Conservation (phyloP, 768 basidiomycete species). For the Hygrocybe punicea region DNA sequence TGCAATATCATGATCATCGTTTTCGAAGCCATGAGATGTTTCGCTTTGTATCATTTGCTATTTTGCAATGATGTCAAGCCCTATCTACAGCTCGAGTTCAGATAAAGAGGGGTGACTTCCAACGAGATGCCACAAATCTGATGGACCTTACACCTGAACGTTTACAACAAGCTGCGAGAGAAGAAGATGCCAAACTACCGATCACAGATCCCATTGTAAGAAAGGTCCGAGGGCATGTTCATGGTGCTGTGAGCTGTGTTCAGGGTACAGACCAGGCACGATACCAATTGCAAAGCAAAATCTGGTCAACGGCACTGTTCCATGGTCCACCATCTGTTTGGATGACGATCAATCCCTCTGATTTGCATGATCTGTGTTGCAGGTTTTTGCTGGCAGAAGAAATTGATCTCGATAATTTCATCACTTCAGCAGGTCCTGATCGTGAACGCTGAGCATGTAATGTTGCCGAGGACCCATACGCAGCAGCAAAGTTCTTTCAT, state of each 20-base stretch:
- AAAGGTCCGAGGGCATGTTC: too few species aligned
- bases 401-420: conserved; percentile 43
- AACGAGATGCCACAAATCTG: conserved; percentile 18
- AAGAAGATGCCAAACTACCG: conserved; percentile 25
- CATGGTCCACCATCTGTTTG: conserved; percentile 37
- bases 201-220: conserved; percentile 29
- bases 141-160: conserved; percentile 25
- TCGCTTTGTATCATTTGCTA: conserved; percentile 26
- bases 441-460: conserved; percentile 15
- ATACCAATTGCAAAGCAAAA: conserved; percentile 23
- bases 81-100: conserved; percentile 25
- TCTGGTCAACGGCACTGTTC: conserved; percentile 35
- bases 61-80: conserved; percentile 25
- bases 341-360: conserved; percentile 43
- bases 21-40: conserved; percentile 30
- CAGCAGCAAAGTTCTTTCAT: conserved; percentile 42
- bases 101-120: conserved; percentile 34
- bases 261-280: conserved; percentile 34
- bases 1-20: conserved; percentile 27
- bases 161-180: conserved; percentile 31
- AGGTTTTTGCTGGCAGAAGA: conserved; percentile 42
- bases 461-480: conserved; percentile 40
- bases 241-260: conserved; percentile 21
- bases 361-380: conserved; percentile 45
- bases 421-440: conserved; percentile 22